Percentiles rank a stretch among this genome's conserved stretches.
Conservation (phyloP, 805 yeast genomes). For the Diddensiella santjacobensis region DNA sequence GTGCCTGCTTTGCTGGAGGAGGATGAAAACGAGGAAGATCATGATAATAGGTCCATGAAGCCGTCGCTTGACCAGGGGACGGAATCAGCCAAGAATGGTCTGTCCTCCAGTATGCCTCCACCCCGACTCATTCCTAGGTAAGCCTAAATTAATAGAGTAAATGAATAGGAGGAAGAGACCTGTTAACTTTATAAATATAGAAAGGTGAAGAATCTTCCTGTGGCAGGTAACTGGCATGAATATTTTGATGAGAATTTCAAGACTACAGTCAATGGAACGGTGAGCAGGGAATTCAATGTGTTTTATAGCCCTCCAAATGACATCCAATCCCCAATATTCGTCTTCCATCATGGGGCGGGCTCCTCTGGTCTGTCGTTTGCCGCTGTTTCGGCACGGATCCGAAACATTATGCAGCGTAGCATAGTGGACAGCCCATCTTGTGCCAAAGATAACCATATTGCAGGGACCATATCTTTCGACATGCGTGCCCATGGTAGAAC, state of each 20-base stretch:
- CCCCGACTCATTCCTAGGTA: too few relatives aligned
- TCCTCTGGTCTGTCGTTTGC: constrained; percentile 81
- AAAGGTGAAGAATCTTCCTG: background rate
- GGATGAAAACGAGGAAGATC: constrained; percentile 4
- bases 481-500: constrained; percentile 81
- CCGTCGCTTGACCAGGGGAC: too few relatives aligned
- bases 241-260: constrained; percentile 34
- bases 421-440: background rate
- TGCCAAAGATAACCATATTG: constrained; percentile 29
- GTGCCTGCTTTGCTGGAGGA: background rate
- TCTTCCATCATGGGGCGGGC: constrained; percentile 95
- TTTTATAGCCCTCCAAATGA: constrained; percentile 54
- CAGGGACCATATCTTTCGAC: constrained; percentile 73
- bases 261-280: constrained; percentile 15
- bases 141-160: too few relatives aligned
- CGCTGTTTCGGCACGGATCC: constrained; percentile 40
- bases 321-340: constrained; percentile 49
- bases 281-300: constrained; percentile 43
- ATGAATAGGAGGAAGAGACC: too few relatives aligned
- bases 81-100: too few relatives aligned
- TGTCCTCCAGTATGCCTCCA: too few relatives aligned
- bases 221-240: constrained; percentile 31
- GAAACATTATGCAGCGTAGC: constrained; percentile 23
- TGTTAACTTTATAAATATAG: too few relatives aligned
- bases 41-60: too few relatives aligned